Base-by-base conservation (phyloP, 352 stramenopile species). In the Phytophthora rubi region DNA sequence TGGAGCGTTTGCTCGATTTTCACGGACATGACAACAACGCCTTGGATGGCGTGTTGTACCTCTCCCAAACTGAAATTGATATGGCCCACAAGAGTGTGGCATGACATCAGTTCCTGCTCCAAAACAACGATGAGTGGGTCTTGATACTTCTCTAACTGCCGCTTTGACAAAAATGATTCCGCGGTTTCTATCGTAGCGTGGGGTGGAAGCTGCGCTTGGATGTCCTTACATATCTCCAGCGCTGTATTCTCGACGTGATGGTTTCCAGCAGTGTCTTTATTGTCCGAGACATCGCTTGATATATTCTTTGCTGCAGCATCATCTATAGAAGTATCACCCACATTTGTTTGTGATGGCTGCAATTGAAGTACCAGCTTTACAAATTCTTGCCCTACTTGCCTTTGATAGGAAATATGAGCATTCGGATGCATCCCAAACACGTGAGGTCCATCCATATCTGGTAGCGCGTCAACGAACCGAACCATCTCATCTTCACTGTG, bases 351-450 rank as follows among this genome's bases (percentile, higher is more conserved):
- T 12, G 30, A 35, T 15, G 77, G 60, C 37, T 90, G 78, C 3
- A 92, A 70, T 16, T 80, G 78, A 39, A 81, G 52, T 1, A 90
- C 53, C 13, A 75, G 39, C 2, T 49, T 61, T 10, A 75, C n/a
- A 10, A 93, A 63, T 0, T 69, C 73, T 59, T 90, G 63, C 0
- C 71, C 79, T 62, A 92, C 76, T 18, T 92, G 79, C 37, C 80
- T 78, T 30, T 91, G 77, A 56, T 85, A 89, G 32, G 86, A 84
- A 30, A 93, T 73, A 35, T 94, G 87, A 1, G 87, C 88, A 15
- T 95, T 95, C 30, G 85, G 79, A 61, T 95, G 87, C 80, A 95
- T 91, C 0, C 87, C 87, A 75, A 95, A 93, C 16, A 93, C 73
- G n/a, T 89, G 82, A 18, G 87, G 85, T 1, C 70, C 77, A 18